These are phyloP conservation scores for Coccomyxa sp. DNA, from an alignment of 139 green algal genomes.

Conservation along the genomic window DNA sequence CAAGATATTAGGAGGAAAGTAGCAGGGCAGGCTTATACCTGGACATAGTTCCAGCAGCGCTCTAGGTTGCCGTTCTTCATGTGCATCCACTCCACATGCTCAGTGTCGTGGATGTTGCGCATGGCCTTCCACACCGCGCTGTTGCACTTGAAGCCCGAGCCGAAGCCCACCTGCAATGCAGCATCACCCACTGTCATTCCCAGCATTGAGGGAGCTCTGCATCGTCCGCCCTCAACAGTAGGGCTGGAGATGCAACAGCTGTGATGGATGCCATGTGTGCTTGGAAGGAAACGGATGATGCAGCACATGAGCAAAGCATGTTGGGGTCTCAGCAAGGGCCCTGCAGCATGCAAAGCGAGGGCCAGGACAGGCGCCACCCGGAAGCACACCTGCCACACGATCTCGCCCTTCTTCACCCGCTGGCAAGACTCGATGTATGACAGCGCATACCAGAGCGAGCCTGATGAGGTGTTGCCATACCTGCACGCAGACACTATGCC, in stretches of 20 bases:
- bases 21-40: neutral
- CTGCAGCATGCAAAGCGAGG: neutral
- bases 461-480: slow-evolving; percentile 84
- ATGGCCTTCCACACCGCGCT: slow-evolving; percentile 81
- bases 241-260: too few relatives aligned
- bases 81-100: slow-evolving; percentile 27
- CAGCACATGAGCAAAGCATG: neutral
- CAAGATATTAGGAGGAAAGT: too few relatives aligned
- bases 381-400: slow-evolving; percentile 77
- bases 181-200: neutral
- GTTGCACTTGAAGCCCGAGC: slow-evolving; percentile 96
- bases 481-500: too few relatives aligned
- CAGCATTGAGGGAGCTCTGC: too few relatives aligned
- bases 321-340: neutral
- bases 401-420: slow-evolving; percentile 60
- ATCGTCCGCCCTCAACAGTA: too few relatives aligned
- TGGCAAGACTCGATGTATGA: slow-evolving; percentile 66
- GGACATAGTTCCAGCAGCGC: neutral
- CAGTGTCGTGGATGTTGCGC: slow-evolving; percentile 37
- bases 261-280: too few relatives aligned
- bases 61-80: neutral
- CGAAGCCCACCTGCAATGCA: slow-evolving; percentile 37
- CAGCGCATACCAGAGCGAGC: slow-evolving; percentile 82
- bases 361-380: neutral
- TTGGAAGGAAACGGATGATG: neutral